Evolutionary conservation across 345 rosid species (phyloP).

Genomic region (Eucalyptus curtisii): DNA sequence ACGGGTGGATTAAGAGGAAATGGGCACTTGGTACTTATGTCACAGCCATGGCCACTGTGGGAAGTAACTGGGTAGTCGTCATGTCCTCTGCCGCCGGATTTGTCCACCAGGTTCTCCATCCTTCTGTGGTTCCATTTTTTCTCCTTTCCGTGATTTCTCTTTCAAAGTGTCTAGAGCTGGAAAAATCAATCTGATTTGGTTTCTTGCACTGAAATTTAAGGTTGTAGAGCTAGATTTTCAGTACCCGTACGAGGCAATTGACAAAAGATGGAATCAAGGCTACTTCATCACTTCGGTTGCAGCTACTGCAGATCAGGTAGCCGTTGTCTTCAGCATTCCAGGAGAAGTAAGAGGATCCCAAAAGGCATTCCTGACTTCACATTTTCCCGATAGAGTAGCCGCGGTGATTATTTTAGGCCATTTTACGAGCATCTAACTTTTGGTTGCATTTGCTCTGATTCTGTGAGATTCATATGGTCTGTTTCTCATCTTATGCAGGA

Average conservation of each 20-base stretch:
- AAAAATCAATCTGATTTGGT: background rate
- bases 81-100: background rate
- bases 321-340: background rate
- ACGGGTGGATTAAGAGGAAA: conserved; percentile 46
- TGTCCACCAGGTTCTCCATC: background rate
- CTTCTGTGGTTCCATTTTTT: background rate
- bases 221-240: background rate
- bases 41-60: conserved; percentile 24
- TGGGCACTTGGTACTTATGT: conserved; percentile 80
- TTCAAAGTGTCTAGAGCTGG: background rate
- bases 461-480: background rate
- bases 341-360: background rate
- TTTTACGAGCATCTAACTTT: background rate
- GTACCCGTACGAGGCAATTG: background rate
- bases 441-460: background rate
- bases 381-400: background rate
- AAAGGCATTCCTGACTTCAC: background rate
- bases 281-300: background rate
- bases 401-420: background rate
- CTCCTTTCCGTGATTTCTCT: background rate
- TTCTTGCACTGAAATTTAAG: background rate
- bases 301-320: background rate
- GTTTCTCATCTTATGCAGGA: background rate
- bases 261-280: background rate
- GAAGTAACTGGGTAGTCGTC: conserved; percentile 2